Conservation (phyloP, 495 filamentous ascomycete species). For the Daldinia bambusicola region DNA sequence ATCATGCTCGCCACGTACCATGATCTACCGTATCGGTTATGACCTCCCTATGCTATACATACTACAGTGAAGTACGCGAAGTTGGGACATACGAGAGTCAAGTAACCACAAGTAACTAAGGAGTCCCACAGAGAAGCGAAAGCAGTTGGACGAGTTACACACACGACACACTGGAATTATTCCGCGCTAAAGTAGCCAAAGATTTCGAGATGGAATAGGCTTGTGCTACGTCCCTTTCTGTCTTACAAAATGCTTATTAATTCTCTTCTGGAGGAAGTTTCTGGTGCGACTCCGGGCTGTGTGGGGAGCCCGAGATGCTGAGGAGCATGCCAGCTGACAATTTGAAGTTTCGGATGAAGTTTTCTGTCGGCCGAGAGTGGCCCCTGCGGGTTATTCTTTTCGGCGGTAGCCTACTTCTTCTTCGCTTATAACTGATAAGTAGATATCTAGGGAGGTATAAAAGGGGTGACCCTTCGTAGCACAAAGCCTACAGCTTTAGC, state of each 20-base stretch:
- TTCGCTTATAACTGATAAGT: background rate
- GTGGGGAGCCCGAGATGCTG: background rate
- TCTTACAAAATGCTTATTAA: background rate
- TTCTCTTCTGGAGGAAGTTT: background rate
- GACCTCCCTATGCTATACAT: background rate
- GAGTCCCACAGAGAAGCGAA: background rate
- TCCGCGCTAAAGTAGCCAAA: background rate
- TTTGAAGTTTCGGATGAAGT: background rate
- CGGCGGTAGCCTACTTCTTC: background rate
- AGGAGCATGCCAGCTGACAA: background rate
- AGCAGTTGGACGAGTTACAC: background rate
- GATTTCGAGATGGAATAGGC: no score
- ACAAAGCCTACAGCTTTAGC: background rate
- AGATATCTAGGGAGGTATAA: background rate
- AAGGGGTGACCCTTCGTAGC: background rate
- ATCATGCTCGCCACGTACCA: background rate
- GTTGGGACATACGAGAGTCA: background rate
- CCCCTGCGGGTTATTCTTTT: background rate
- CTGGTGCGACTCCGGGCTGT: background rate
- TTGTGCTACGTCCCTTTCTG: no score
- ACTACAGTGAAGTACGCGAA: background rate
- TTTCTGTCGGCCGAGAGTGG: background rate
- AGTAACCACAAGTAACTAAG: no score
- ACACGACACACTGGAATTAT: background rate
- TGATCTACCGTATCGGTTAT: background rate